phyloP scores from a whole-genome alignment of 2,329 filamentous ascomycete genomes.

The Penicillium sp. region DNA sequence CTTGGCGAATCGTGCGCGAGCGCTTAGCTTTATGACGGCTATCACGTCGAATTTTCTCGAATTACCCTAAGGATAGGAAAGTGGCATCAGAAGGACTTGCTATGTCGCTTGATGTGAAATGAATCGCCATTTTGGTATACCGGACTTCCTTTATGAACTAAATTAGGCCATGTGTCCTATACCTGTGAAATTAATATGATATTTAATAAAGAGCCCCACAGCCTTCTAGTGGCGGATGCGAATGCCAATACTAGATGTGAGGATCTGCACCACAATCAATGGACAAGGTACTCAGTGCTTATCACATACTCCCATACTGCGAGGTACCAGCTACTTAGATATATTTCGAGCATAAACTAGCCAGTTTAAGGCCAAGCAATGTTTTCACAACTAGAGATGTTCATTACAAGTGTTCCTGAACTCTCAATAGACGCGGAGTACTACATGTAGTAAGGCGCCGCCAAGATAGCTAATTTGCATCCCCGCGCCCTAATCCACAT shows the following conservation, averaged over 20 bases:
- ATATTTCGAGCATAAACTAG: too few species aligned
- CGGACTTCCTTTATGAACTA: not conserved
- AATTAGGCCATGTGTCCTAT: not conserved
- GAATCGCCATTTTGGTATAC: not conserved
- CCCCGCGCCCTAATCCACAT: not conserved
- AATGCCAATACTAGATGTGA: not conserved
- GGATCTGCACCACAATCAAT: not conserved
- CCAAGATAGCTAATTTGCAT: not conserved
- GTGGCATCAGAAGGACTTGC: not conserved
- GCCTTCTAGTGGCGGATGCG: not conserved
- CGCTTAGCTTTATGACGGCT: not conserved
- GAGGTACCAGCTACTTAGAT: not conserved
- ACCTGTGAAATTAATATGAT: not conserved
- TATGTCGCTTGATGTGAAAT: not conserved
- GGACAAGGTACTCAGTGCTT: not conserved
- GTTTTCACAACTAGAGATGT: too few species aligned
- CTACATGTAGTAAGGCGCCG: not conserved
- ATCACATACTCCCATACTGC: accelerated
- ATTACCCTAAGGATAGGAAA: not conserved
- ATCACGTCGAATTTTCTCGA: not conserved
- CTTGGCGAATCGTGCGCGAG: not conserved
- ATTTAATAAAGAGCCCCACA: not conserved
- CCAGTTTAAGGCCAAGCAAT: not conserved
- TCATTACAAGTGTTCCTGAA: not conserved
- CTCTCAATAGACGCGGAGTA: too few species aligned